phyloP scores from a whole-genome alignment of 352 stramenopile species.

The Phytopythium cucurbitacearum region DNA sequence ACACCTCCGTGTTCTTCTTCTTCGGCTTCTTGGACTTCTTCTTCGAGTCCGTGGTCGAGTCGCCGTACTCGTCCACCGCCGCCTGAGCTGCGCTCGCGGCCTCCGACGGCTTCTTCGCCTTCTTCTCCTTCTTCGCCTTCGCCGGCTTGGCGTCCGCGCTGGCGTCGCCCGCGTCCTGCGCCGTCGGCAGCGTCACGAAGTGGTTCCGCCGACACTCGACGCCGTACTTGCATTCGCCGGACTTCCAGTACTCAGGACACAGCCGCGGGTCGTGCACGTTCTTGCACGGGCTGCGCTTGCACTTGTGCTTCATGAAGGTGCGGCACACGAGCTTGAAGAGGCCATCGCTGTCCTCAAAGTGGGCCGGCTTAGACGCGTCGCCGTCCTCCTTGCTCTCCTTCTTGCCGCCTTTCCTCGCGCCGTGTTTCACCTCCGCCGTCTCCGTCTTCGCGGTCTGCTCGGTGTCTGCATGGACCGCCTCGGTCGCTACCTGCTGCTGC shows the following conservation, averaged over 20 bases:
- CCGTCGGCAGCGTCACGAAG: conserved; percentile 25
- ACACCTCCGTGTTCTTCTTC: conserved; percentile 79
- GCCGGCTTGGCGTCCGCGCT: conserved; percentile 10
- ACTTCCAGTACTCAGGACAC: conserved; percentile 41
- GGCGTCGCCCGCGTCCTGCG: conserved; percentile 1
- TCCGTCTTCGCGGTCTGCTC: neutral
- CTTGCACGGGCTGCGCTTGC: conserved; percentile 25
- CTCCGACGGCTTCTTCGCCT: conserved; percentile 1
- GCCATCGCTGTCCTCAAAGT: conserved; percentile 48
- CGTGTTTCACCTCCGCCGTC: conserved; percentile 3
- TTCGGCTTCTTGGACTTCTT: conserved; percentile 9
- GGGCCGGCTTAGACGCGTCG: conserved; percentile 1
- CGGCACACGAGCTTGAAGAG: conserved; percentile 64
- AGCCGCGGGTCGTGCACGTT: conserved; percentile 53
- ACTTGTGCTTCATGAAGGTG: conserved; percentile 43
- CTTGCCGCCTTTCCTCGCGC: conserved; percentile 1
- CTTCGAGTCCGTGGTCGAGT: conserved; percentile 6
- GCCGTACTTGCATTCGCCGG: conserved; percentile 46
- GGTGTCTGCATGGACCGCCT: neutral
- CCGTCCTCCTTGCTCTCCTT: conserved; percentile 13
- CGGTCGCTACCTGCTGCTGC: neutral
- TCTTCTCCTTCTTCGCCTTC: conserved; percentile 5
- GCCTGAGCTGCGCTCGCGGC: conserved; percentile 7
- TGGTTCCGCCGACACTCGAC: conserved; percentile 57
- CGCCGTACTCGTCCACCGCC: conserved; percentile 3